Percentiles rank a stretch among this genome's conserved stretches.
These are phyloP conservation scores for Noccaea caerulescens DNA, from an alignment of 345 rosid species.

Conservation along the genomic window DNA sequence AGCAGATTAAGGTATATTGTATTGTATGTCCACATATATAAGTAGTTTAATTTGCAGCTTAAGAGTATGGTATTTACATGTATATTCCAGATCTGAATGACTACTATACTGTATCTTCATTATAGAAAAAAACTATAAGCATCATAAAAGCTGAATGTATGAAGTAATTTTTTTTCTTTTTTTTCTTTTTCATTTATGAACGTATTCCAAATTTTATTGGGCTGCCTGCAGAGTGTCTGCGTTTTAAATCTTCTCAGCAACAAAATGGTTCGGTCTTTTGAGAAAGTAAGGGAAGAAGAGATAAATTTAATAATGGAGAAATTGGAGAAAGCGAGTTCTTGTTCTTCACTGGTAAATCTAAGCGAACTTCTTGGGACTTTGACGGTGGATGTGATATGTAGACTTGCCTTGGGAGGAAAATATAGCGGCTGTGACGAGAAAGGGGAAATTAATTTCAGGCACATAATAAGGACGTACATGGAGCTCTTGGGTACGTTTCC, in stretches of 20 bases:
- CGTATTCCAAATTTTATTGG: too few species aligned
- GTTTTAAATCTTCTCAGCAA: constrained; percentile 52
- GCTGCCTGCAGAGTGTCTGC: constrained; percentile 44
- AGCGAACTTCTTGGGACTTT: constrained; percentile 42
- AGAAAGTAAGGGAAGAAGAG: constrained; percentile 55
- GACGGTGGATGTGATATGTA: constrained; percentile 52
- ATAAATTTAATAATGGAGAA: constrained; percentile 35
- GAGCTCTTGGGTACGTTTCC: constrained; percentile 45
- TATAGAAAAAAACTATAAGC: too few species aligned
- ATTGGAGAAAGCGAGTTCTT: constrained; percentile 35
- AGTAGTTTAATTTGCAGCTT: background rate
- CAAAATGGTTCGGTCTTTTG: constrained; percentile 52
- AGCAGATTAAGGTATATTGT: constrained; percentile 50
- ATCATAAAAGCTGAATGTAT: too few species aligned
- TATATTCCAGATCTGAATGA: background rate
- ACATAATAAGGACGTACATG: constrained; percentile 39
- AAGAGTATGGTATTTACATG: background rate
- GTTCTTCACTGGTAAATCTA: constrained; percentile 42
- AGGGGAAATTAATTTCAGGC: constrained; percentile 39
- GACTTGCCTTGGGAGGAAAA: constrained; percentile 60
- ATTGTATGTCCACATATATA: too few species aligned
- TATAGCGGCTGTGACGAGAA: constrained; percentile 41
- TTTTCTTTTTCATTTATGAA: constrained; percentile 7
- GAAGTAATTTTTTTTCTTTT: background rate
- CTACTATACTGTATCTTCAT: too few species aligned